Evolutionary conservation across 768 basidiomycete species (phyloP).

Genomic region (Coprinopsis marcescibilis): DNA sequence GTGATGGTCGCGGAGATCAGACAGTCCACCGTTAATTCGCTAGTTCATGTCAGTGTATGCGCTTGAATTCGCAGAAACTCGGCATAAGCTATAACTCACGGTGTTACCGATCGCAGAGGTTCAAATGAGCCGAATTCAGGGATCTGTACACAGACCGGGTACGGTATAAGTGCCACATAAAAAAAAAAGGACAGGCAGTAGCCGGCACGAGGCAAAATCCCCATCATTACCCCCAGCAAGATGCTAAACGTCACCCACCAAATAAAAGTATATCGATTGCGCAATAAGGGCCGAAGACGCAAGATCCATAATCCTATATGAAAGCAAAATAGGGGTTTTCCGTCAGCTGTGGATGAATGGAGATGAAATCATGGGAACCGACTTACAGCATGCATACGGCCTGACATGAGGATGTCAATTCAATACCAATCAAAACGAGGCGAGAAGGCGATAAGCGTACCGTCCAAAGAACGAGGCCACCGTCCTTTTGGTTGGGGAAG

Average conservation of each 20-base stretch:
- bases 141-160: no score
- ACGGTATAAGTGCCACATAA: no score
- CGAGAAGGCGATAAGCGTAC: constrained; percentile 16
- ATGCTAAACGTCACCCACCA: constrained; percentile 21
- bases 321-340: constrained; percentile 1
- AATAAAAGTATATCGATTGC: constrained; percentile 40
- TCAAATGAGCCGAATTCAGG: constrained; percentile 36
- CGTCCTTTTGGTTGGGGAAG: constrained; percentile 27
- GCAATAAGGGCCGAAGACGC: constrained; percentile 34
- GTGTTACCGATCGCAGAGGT: constrained; percentile 33
- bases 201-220: not conserved
- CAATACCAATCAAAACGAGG: not conserved
- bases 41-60: not conserved
- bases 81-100: constrained; percentile 21
- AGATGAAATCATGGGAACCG: not conserved
- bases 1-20: constrained; percentile 37
- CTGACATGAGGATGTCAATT: constrained; percentile 8
- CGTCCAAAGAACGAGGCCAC: constrained; percentile 20
- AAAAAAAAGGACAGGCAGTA: no score
- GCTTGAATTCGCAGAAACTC: not conserved
- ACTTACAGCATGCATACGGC: constrained; percentile 25
- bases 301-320: constrained; percentile 31
- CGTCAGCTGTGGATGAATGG: not conserved
- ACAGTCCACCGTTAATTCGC: constrained; percentile 33
- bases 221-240: not conserved